Evolutionary conservation across 495 filamentous ascomycete species (phyloP).

Genomic region (Rusavskia elegans): DNA sequence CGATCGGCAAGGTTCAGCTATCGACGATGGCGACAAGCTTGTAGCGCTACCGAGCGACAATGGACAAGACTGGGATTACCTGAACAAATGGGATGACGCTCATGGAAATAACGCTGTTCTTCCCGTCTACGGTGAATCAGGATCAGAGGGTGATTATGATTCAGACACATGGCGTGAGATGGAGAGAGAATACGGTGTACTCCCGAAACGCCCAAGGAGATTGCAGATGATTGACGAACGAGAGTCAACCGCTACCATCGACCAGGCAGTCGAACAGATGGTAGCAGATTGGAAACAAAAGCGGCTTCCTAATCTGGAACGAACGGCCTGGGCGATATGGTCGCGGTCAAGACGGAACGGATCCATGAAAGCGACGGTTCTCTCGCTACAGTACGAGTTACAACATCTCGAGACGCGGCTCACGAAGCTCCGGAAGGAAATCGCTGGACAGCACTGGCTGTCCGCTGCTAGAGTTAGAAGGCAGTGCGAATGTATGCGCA

Average conservation of each 20-base stretch:
- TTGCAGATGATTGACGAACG: slow-evolving; percentile 21
- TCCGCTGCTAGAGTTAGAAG: slow-evolving; percentile 27
- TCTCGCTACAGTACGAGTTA: slow-evolving; percentile 11
- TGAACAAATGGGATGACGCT: slow-evolving; percentile 30
- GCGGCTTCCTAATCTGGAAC: slow-evolving; percentile 34
- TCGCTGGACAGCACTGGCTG: slow-evolving; percentile 34
- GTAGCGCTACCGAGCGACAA: slow-evolving; percentile 3
- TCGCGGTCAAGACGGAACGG: slow-evolving; percentile 23
- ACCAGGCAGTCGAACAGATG: slow-evolving; percentile 34
- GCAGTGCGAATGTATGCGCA: slow-evolving; percentile 41
- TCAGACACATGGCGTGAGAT: slow-evolving; percentile 47
- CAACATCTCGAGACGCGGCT: slow-evolving; percentile 31
- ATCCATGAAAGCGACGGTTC: slow-evolving; percentile 17
- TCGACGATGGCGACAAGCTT: too few species aligned
- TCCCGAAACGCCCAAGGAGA: slow-evolving; percentile 9
- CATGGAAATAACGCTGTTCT: slow-evolving; percentile 32
- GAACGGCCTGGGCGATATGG: slow-evolving; percentile 49
- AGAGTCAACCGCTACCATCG: slow-evolving; percentile 34
- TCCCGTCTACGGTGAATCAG: slow-evolving; percentile 52
- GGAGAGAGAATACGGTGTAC: slow-evolving; percentile 30
- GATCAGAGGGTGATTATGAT: slow-evolving; percentile 36
- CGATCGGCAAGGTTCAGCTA: too few species aligned
- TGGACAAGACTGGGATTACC: slow-evolving; percentile 21
- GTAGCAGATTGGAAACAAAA: slow-evolving; percentile 39
- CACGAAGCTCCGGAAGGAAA: slow-evolving; percentile 28